Percentiles rank a stretch among this genome's conserved stretches.
These are phyloP conservation scores for Baudoinia panamericana DNA, from an alignment of 495 filamentous ascomycete genomes.

Conservation along the genomic window DNA sequence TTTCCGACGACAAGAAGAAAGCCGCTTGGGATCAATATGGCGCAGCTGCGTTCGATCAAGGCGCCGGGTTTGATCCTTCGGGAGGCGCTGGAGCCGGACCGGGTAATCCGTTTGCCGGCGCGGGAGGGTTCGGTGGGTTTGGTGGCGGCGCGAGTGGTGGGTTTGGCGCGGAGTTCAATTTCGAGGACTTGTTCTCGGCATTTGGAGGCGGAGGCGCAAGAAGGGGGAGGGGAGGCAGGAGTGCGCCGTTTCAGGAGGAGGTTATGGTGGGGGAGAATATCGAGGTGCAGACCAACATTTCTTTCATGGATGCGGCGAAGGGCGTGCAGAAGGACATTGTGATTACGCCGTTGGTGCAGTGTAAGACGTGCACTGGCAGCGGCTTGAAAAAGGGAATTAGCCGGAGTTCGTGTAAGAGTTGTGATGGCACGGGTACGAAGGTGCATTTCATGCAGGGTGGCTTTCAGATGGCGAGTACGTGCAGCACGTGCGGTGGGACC, in stretches of 20 bases:
- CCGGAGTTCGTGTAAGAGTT: conserved; percentile 58
- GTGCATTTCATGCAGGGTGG: conserved; percentile 82
- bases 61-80: conserved; percentile 51
- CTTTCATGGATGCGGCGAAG: conserved; percentile 93
- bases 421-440: conserved; percentile 72
- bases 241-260: conserved; percentile 56
- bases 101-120: conserved; percentile 48
- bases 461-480: conserved; percentile 91
- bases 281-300: conserved; percentile 80
- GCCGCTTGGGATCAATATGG: conserved; percentile 85
- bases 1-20: conserved; percentile 83
- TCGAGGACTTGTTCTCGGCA: conserved; percentile 87
- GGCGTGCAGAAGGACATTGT: conserved; percentile 65
- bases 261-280: conserved; percentile 82
- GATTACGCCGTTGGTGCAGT: conserved; percentile 63
- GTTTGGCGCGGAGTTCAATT: conserved; percentile 72
- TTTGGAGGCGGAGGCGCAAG: conserved; percentile 54
- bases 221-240: conserved; percentile 38
- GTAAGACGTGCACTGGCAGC: conserved; percentile 66
- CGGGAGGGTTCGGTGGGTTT: conserved; percentile 38
- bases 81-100: conserved; percentile 43
- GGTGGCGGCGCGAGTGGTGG: conserved; percentile 45
- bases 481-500: conserved; percentile 61
- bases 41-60: conserved; percentile 73
- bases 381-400: conserved; percentile 73